Conservation (phyloP, 306 rosid genomes). For the Quercus alba region DNA sequence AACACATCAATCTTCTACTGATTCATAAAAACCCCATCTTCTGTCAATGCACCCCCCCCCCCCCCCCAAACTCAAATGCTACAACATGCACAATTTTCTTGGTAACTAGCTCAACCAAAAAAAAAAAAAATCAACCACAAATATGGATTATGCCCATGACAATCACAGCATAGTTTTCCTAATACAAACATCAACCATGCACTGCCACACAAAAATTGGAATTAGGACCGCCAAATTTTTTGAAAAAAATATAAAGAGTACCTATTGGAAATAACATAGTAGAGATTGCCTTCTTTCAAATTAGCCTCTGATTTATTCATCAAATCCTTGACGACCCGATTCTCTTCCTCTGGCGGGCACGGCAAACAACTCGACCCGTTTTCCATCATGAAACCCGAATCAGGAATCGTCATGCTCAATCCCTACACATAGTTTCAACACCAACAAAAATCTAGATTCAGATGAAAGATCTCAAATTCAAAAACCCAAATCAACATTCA, state of each 20-base stretch:
- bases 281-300: conserved; percentile 78
- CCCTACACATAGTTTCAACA: conserved; percentile 1
- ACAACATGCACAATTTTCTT: background rate
- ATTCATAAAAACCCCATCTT: background rate
- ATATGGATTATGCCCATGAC: background rate
- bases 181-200: background rate
- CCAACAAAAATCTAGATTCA: conserved; percentile 36
- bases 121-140: background rate
- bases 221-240: too few species aligned
- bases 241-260: background rate
- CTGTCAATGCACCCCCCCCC: background rate
- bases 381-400: conserved; percentile 66
- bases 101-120: background rate
- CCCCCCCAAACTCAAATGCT: background rate
- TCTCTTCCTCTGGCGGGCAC: conserved; percentile 76
- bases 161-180: background rate
- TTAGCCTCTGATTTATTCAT: conserved; percentile 61
- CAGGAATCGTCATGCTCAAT: conserved; percentile 68
- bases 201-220: background rate
- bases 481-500: conserved; percentile 1
- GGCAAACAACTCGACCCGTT: conserved; percentile 66
- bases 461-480: background rate
- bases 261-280: conserved; percentile 78
- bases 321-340: conserved; percentile 65
- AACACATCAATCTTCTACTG: background rate